These are phyloP conservation scores for Gaertneriomyces semiglobifer DNA, from an alignment of 192 early-diverging fungal species.

Conservation along the genomic window DNA sequence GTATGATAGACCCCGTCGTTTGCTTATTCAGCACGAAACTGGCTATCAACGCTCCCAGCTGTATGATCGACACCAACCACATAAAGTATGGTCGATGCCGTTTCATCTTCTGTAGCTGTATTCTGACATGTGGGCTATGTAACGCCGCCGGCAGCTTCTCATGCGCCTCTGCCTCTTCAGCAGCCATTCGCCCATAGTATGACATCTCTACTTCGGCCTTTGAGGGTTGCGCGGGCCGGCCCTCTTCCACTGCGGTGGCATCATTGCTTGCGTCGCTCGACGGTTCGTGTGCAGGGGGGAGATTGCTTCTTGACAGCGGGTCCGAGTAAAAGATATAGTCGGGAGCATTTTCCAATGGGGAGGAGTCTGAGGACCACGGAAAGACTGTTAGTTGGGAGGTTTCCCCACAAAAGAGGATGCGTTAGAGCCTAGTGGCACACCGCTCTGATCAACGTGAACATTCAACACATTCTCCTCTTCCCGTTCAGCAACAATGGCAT, in stretches of 20 bases:
- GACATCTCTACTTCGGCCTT: conserved; percentile 1
- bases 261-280: neutral
- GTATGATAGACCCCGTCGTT: conserved; percentile 58
- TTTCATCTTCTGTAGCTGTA: conserved; percentile 41
- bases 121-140: conserved; percentile 44
- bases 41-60: conserved; percentile 34
- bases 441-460: neutral
- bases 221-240: neutral
- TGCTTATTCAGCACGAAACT: conserved; percentile 48
- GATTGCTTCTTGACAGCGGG: conserved; percentile 15
- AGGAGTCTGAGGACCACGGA: neutral
- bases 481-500: neutral
- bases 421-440: neutral
- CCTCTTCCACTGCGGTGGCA: neutral
- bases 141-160: conserved; percentile 32
- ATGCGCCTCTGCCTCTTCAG: conserved; percentile 18
- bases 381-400: neutral
- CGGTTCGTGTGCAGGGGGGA: conserved; percentile 1
- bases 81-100: conserved; percentile 50
- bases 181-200: conserved; percentile 23
- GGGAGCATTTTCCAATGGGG: neutral
- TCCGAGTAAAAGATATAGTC: conserved; percentile 27
- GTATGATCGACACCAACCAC: conserved; percentile 37
- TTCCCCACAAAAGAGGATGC: neutral
- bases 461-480: neutral